Evolutionary conservation across 495 filamentous ascomycete species (phyloP).

Genomic region (Neurospora tetraspora): DNA sequence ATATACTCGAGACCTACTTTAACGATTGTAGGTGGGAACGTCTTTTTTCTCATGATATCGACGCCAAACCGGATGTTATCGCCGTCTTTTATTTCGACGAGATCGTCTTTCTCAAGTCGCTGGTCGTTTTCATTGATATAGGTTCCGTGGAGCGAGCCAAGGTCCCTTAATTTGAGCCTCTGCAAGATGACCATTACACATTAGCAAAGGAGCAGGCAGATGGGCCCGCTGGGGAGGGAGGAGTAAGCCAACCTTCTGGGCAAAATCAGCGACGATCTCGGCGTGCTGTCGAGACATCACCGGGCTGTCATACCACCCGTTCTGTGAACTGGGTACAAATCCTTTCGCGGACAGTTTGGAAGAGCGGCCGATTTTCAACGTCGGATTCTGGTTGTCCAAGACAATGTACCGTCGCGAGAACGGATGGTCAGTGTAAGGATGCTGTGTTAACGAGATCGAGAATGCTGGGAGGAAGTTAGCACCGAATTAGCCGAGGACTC

Average conservation of each 20-base stretch:
- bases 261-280: slow-evolving; percentile 37
- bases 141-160: slow-evolving; percentile 50
- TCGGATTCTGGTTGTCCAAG: slow-evolving; percentile 11
- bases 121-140: slow-evolving; percentile 23
- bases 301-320: slow-evolving; percentile 69
- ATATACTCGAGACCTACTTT: slow-evolving; percentile 14
- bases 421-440: slow-evolving; percentile 1
- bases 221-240: slow-evolving; percentile 2
- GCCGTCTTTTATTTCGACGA: slow-evolving; percentile 18
- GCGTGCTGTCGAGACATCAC: slow-evolving; percentile 80
- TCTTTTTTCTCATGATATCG: slow-evolving; percentile 31
- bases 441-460: not conserved
- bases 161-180: slow-evolving; percentile 35
- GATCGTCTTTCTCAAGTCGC: not conserved
- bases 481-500: not conserved
- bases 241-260: no score
- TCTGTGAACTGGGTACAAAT: slow-evolving; percentile 32
- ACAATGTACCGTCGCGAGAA: slow-evolving; percentile 17
- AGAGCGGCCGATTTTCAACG: slow-evolving; percentile 28
- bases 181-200: slow-evolving; percentile 7
- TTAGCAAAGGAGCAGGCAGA: slow-evolving; percentile 1
- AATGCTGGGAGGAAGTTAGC: not conserved
- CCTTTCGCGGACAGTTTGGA: slow-evolving; percentile 31
- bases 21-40: slow-evolving; percentile 28
- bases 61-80: slow-evolving; percentile 39